A percentile compares a stretch with the other conserved stretches of the same genome.
These are phyloP conservation scores for Candida maesae DNA, from an alignment of 805 yeast genomes.

Conservation along the genomic window DNA sequence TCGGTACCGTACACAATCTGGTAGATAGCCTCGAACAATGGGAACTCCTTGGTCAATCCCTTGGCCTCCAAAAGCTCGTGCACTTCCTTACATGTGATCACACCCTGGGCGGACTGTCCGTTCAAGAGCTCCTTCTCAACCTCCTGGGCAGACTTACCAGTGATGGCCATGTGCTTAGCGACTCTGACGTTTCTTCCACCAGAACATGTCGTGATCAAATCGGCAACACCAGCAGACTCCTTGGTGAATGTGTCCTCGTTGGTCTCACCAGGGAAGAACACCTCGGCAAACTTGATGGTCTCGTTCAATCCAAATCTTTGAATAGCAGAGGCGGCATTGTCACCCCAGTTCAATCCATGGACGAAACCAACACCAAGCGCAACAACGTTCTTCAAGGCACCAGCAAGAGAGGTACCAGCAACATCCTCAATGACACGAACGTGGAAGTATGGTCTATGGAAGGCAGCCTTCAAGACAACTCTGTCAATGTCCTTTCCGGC, in stretches of 20 bases:
- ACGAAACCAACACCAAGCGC: slow-evolving; percentile 97
- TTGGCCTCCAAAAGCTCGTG: slow-evolving; percentile 49
- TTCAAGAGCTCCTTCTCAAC: slow-evolving; percentile 84
- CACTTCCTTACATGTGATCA: slow-evolving; percentile 86
- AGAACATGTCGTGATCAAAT: slow-evolving; percentile 93
- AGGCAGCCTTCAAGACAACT: slow-evolving; percentile 66
- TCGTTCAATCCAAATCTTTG: slow-evolving; percentile 95
- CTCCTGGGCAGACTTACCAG: slow-evolving; percentile 71
- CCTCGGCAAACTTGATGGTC: slow-evolving; percentile 79
- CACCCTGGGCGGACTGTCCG: slow-evolving; percentile 97
- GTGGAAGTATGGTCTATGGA: slow-evolving; percentile 98
- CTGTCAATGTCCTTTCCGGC: slow-evolving; percentile 56
- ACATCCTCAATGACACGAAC: slow-evolving; percentile 90
- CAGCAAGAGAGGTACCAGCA: slow-evolving; percentile 94
- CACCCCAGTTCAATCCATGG: slow-evolving; percentile 98
- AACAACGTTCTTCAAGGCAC: slow-evolving; percentile 94
- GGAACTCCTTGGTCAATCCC: slow-evolving; percentile 56
- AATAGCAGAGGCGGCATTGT: slow-evolving; percentile 95
- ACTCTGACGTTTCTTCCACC: slow-evolving; percentile 97
- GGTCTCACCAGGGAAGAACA: slow-evolving; percentile 59
- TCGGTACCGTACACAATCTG: slow-evolving; percentile 74
- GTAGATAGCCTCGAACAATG: slow-evolving; percentile 64
- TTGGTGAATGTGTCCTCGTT: slow-evolving; percentile 71
- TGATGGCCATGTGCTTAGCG: slow-evolving; percentile 78
- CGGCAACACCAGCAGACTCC: slow-evolving; percentile 98